Conservation (phyloP, 1,284 basidiomycete species). For the Moniliophthora roreri region DNA sequence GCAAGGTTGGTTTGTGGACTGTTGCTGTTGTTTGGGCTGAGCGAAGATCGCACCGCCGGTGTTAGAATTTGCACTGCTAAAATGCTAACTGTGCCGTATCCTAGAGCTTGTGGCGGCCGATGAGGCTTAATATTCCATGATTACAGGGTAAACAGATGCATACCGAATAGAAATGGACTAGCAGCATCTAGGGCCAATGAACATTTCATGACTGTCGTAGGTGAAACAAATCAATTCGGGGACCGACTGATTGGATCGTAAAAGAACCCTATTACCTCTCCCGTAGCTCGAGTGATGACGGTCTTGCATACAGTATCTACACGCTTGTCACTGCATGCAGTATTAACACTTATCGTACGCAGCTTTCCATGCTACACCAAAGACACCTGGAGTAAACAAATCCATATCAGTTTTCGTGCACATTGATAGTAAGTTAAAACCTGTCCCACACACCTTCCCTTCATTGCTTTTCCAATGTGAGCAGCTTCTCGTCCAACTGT, state of each 20-base stretch:
- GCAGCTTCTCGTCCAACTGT: constrained; percentile 28
- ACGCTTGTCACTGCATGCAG: constrained; percentile 28
- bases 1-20: no score
- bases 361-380: constrained; percentile 29
- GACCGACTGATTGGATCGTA: no score
- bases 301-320: constrained; percentile 31
- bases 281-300: constrained; percentile 30
- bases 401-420: not conserved
- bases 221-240: not conserved
- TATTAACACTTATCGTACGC: constrained; percentile 34
- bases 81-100: no score
- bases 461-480: constrained; percentile 7
- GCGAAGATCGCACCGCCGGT: no score
- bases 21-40: no score
- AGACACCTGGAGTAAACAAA: constrained; percentile 22
- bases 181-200: no score
- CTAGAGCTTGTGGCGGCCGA: no score
- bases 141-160: no score
- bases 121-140: no score
- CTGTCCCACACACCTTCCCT: constrained; percentile 31
- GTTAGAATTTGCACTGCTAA: no score
- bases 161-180: no score
- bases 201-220: constrained; percentile 22
- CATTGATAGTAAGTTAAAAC: not conserved
- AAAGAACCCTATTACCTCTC: constrained; percentile 32